Evolutionary conservation across 2,329 filamentous ascomycete genomes (phyloP), one percentile per base, ranked within the genome.

Genomic region (Talaromyces sp.): DNA sequence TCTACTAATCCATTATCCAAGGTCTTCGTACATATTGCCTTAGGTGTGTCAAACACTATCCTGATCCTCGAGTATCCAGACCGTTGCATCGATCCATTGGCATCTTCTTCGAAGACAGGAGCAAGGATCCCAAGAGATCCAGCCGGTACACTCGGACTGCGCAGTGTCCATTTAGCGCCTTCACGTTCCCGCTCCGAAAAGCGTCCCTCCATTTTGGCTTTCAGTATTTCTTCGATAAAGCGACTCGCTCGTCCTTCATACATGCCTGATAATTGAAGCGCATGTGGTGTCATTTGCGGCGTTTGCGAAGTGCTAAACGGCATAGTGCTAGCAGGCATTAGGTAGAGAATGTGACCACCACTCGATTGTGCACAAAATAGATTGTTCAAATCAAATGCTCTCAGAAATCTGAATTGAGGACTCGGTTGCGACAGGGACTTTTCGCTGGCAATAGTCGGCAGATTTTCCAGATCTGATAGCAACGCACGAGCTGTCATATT

Each of bases 181-280:
- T 97, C 92, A 65, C 93, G 87, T 79, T 97, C 92, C n/a, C 82
- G 76, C 74, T 97, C 93, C 0, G 90, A 81, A 72, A 96, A 97
- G 11, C 93, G 87, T 6, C 88, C 90, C 77, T 97, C 94, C 14
- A 97, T 87, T 68, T 89, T 88, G 9, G 93, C 93, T 78, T 94
- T 96, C 57, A 88, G 87, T 13, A 97, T 83, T 68, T 98, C 95
- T 77, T 98, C 94, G 33, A 88, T 87, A 77, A 92, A 88, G 67
- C 89, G 91, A 19, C 83, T 81, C 1, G 90, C 91, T 74, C 89
- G 93, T 31, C 88, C 88, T 73, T 96, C 91, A 71, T 94, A 94
- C 8, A 85, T 79, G 61, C 92, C 91, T 60, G 89, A 86, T 1
- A 96, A 83, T 47, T 90, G 77, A 72, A 96, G 90, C 67, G 87